These are phyloP conservation scores for Aspergillus cavernicola DNA, from an alignment of 495 filamentous ascomycete genomes.

Conservation along the genomic window DNA sequence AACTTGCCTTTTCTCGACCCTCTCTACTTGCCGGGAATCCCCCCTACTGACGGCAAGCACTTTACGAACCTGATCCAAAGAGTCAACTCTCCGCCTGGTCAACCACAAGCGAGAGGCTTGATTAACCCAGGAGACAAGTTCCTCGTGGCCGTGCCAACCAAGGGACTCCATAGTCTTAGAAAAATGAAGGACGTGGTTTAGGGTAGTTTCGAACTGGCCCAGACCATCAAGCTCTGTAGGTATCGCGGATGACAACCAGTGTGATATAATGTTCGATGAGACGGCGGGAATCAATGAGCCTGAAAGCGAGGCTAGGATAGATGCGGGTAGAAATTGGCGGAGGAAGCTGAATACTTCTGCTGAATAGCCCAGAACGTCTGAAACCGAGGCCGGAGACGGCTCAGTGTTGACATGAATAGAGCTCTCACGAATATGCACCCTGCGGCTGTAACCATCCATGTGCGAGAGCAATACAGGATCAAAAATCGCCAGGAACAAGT, in stretches of 20 bases:
- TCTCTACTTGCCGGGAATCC: conserved; percentile 64
- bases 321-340: conserved; percentile 57
- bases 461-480: conserved; percentile 33
- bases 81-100: conserved; percentile 72
- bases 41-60: conserved; percentile 62
- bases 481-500: conserved; percentile 28
- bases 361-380: conserved; percentile 46
- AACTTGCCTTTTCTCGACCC: conserved; percentile 78
- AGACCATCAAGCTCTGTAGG: conserved; percentile 69
- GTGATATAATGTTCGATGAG: conserved; percentile 59
- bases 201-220: conserved; percentile 60
- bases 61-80: conserved; percentile 67
- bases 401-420: conserved; percentile 31
- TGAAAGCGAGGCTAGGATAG: conserved; percentile 59
- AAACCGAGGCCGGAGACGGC: conserved; percentile 23
- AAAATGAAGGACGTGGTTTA: conserved; percentile 59
- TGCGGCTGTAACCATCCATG: conserved; percentile 24
- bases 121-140: conserved; percentile 75
- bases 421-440: conserved; percentile 25
- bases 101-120: conserved; percentile 80
- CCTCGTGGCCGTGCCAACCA: conserved; percentile 64
- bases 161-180: conserved; percentile 56
- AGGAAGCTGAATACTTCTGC: conserved; percentile 62
- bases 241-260: conserved; percentile 72
- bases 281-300: conserved; percentile 63